Evolutionary conservation across 2,329 filamentous ascomycete species (phyloP), one percentile per base, ranked within the genome.

Genomic region (Leptographium lundbergii): DNA sequence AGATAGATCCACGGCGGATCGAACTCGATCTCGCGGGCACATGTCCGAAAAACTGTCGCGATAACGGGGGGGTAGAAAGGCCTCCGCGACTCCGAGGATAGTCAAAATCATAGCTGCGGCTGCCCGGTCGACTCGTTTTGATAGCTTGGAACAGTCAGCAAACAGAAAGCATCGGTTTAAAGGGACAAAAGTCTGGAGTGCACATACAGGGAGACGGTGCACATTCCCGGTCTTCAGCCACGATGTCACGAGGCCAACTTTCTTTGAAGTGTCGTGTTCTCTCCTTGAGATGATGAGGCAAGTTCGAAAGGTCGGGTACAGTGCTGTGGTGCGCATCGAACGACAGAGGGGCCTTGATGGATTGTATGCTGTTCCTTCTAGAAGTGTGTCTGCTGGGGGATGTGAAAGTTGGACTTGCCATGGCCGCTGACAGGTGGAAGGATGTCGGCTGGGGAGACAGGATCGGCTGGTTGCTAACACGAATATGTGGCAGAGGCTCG

Each of bases 161-260:
- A 42, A 9, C 42, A 14, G 56, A 51, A 53, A 57, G 57, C 52
- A 10, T 6, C 2, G 25, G 2, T 25, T 22, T 3, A 34, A 19
- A n/a, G 19, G 42, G 39, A 19, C 19, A 19, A 2, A 13, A 19
- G 17, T 42, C 39, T 42, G 39, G 39, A 19, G 42, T 3, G 10
- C 47, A 67, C 68, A 66, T 60, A 68, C 68, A 64, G 58, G 66
- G 66, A 42, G 64, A 66, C 29, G 66, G 65, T 2, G 61, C 61
- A 7, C 56, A 58, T 4, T 60, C 62, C 4, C 54, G 36, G 24
- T 63, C 56, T 4, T 51, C 27, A 13, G 19, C 24, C 32, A 36
- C 6, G 4, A 34, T 2, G n/a, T 57, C 61, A 25, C 53, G 54
- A 25, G 45, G 47, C 62, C 60, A 62, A 48, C 56, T 54, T 7